These are phyloP conservation scores for Pleurotus tuoliensis DNA, from an alignment of 768 basidiomycete genomes.

Conservation along the genomic window DNA sequence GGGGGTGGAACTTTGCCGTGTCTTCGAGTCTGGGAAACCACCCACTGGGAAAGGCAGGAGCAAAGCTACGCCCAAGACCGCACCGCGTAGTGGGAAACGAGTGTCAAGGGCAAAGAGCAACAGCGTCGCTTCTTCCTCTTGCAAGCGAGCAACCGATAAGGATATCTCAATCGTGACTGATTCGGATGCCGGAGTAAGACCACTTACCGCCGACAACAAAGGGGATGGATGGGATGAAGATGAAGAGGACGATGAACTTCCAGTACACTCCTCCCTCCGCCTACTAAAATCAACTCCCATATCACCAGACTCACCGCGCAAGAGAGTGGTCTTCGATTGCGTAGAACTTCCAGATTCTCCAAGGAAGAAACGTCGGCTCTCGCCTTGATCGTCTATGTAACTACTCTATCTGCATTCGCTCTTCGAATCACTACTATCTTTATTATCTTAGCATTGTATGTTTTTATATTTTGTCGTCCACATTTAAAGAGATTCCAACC, in stretches of 20 bases:
- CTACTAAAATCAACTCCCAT: background rate
- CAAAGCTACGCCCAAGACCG: slow-evolving; percentile 1
- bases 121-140: background rate
- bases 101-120: background rate
- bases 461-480: background rate
- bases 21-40: slow-evolving; percentile 9
- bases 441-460: background rate
- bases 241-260: slow-evolving; percentile 5
- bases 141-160: no score
- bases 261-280: background rate
- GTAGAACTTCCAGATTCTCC: background rate
- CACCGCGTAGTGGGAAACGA: background rate
- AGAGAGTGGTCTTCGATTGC: background rate
- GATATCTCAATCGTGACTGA: background rate
- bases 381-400: background rate
- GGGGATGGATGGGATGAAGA: slow-evolving; percentile 4
- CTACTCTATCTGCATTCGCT: background rate
- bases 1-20: slow-evolving; percentile 14
- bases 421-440: background rate
- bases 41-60: background rate
- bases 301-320: background rate
- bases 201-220: background rate
- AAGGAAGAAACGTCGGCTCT: background rate
- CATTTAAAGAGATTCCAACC: background rate
- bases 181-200: background rate